These are phyloP conservation scores for Kurtzmaniella natalensis DNA, from an alignment of 1,139 yeast genomes.

Conservation along the genomic window DNA sequence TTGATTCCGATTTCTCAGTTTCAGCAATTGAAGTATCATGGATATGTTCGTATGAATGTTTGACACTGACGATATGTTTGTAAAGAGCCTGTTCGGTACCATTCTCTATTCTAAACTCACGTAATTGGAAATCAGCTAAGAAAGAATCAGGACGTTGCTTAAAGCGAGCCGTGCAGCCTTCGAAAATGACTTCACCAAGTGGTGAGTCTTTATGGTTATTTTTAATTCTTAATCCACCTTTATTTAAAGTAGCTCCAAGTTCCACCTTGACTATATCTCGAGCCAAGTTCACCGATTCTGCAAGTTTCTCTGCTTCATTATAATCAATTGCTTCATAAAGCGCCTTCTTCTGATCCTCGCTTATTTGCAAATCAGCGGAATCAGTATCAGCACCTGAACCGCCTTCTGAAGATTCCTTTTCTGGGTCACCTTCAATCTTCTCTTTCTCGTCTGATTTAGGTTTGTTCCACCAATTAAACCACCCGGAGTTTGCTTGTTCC, in stretches of 20 bases:
- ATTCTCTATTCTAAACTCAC: constrained; percentile 83
- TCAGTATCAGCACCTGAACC: constrained; percentile 20
- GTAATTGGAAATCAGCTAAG: constrained; percentile 64
- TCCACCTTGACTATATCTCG: constrained; percentile 67
- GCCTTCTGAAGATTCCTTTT: constrained; percentile 17
- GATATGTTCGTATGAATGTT: constrained; percentile 44
- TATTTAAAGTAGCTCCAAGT: constrained; percentile 61
- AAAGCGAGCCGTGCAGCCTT: constrained; percentile 73
- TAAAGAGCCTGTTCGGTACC: constrained; percentile 72
- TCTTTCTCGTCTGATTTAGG: constrained; percentile 11
- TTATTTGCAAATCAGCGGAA: constrained; percentile 39
- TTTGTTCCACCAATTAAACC: constrained; percentile 36
- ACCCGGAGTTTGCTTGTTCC: constrained; percentile 27
- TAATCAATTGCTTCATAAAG: constrained; percentile 92
- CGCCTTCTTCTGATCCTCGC: constrained; percentile 73
- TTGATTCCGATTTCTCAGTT: no score
- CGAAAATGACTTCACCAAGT: constrained; percentile 76
- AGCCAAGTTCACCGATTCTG: constrained; percentile 62
- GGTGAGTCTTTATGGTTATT: constrained; percentile 33
- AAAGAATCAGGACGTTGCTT: constrained; percentile 79
- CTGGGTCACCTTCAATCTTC: constrained; percentile 54
- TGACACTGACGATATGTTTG: constrained; percentile 86
- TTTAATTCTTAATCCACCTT: constrained; percentile 72
- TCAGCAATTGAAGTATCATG: constrained; percentile 10
- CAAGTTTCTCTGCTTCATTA: constrained; percentile 59